These are phyloP conservation scores for Ichthyophthirius multifiliis DNA, from an alignment of 169 alveolate genomes.

Conservation along the genomic window DNA sequence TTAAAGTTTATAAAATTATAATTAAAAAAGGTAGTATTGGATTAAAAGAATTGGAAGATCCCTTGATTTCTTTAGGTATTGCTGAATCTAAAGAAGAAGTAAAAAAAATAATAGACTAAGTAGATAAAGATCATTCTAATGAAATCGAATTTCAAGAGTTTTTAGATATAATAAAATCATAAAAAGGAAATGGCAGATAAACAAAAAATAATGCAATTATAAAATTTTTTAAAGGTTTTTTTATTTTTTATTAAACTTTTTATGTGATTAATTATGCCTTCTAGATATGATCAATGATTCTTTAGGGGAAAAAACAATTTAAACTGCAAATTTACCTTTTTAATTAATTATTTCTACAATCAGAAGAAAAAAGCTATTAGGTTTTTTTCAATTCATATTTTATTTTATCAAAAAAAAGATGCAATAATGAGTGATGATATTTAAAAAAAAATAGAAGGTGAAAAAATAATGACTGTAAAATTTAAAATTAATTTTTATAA, in stretches of 20 bases:
- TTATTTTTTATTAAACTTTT: not conserved
- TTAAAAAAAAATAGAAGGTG: conserved; percentile 33
- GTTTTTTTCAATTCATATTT: not conserved
- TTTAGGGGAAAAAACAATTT: conserved; percentile 26
- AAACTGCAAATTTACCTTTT: conserved; percentile 32
- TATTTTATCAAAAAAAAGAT: not conserved
- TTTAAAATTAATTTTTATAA: not conserved
- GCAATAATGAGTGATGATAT: conserved; percentile 35
- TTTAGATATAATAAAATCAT: conserved; percentile 36
- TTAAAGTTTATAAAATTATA: not conserved
- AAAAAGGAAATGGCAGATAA: conserved; percentile 36
- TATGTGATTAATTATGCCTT: not conserved
- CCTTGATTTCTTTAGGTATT: conserved; percentile 48
- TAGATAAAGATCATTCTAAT: conserved; percentile 41
- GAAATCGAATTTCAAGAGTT: conserved; percentile 45
- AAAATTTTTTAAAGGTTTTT: conserved; percentile 34
- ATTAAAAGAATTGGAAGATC: conserved; percentile 49
- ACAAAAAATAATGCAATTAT: conserved; percentile 31
- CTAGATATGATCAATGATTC: conserved; percentile 38
- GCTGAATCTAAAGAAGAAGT: conserved; percentile 55
- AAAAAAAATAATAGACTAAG: conserved; percentile 35
- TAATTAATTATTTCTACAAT: conserved; percentile 33
- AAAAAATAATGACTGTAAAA: conserved; percentile 27
- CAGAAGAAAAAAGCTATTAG: conserved; percentile 33
- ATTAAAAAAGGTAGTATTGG: conserved; percentile 38